phyloP scores from a whole-genome alignment of 2,329 filamentous ascomycete genomes.

The Pseudogymnoascus verrucosus region DNA sequence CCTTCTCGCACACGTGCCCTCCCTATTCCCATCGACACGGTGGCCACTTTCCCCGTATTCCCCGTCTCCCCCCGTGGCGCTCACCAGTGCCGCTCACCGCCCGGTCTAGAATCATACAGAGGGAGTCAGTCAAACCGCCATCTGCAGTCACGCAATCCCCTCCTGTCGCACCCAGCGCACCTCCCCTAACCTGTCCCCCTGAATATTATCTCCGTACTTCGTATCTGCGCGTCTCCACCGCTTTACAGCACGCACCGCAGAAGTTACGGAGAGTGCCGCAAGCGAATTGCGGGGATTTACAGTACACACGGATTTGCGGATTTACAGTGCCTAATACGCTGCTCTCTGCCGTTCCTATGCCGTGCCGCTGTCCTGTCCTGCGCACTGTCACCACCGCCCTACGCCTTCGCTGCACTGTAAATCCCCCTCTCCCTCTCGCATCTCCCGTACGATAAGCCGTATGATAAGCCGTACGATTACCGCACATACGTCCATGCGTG shows the following conservation, averaged over 20 bases:
- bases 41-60: background rate
- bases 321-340: background rate
- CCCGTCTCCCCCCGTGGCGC: background rate
- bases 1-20: background rate
- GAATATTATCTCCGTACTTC: background rate
- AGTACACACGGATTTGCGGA: background rate
- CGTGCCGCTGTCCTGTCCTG: background rate
- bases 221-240: background rate
- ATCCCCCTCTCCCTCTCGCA: background rate
- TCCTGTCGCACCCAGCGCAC: background rate
- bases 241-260: background rate
- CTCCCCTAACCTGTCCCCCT: background rate
- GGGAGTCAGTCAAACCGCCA: background rate
- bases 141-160: background rate
- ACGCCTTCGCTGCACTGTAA: background rate
- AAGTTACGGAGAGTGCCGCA: background rate
- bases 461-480: background rate
- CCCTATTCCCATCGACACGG: background rate
- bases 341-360: background rate
- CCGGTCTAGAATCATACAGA: background rate
- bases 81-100: background rate
- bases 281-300: background rate
- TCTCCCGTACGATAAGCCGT: background rate
- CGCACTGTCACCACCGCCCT: background rate
- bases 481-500: background rate